Conservation (phyloP, 148 eudicot genomes). For the Beta vulgaris region DNA sequence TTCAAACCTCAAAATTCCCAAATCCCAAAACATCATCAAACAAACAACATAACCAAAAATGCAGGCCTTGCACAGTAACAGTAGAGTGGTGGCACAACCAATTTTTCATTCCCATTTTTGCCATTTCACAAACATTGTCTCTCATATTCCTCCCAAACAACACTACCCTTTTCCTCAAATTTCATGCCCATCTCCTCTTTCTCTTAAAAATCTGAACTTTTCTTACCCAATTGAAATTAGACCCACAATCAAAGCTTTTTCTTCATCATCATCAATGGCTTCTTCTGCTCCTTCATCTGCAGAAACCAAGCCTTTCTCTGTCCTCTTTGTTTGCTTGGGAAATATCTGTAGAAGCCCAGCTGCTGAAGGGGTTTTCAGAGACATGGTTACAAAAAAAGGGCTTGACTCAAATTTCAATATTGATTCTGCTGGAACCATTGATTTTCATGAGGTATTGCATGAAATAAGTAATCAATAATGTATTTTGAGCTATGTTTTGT, state of each 20-base stretch:
- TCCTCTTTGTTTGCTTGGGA: conserved; percentile 87
- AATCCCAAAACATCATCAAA: background rate
- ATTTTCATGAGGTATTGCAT: conserved; percentile 69
- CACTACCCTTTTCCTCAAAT: conserved; percentile 11
- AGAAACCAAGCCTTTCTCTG: conserved; percentile 56
- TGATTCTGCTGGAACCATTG: conserved; percentile 94
- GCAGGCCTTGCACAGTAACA: conserved; percentile 16
- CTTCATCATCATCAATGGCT: conserved; percentile 49
- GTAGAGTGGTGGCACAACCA: background rate
- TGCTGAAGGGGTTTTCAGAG: conserved; percentile 88
- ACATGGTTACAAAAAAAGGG: conserved; percentile 63
- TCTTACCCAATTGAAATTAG: conserved; percentile 15
- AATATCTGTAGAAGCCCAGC: conserved; percentile 98
- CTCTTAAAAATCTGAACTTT: conserved; percentile 14
- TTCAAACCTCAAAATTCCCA: background rate
- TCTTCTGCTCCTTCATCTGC: conserved; percentile 38
- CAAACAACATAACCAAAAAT: conserved; percentile 8
- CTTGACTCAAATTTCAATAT: conserved; percentile 64
- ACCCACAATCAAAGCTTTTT: conserved; percentile 16
- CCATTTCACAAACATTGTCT: conserved; percentile 12
- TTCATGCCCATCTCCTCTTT: conserved; percentile 8
- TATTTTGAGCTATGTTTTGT: background rate
- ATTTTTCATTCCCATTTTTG: conserved; percentile 12
- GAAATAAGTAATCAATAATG: too few species aligned
- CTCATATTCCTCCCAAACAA: background rate